Percentiles rank a stretch among this genome's conserved stretches.
Evolutionary conservation across 108 stramenopile genomes (phyloP).

Genomic region (Cafeteria roenbergensis): DNA sequence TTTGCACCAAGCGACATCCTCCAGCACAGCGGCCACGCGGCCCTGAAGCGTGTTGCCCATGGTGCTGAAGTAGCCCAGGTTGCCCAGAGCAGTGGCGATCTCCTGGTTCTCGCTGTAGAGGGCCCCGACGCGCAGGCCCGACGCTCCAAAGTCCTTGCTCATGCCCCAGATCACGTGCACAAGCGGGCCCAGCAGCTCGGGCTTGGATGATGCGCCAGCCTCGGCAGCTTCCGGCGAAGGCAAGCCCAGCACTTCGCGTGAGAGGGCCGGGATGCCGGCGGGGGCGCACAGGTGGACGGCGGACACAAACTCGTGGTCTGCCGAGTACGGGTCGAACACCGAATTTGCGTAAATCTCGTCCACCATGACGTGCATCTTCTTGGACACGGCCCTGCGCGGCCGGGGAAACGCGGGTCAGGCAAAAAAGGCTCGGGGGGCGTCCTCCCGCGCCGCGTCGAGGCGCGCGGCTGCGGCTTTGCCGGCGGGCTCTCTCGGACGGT

Average conservation of each 20-base stretch:
- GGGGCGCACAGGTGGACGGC: background rate
- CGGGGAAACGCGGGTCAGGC: too few species aligned
- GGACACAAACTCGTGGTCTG: background rate
- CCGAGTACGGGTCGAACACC: background rate
- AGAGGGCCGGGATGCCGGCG: background rate
- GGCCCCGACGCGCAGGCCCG: constrained; percentile 11
- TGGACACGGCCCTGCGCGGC: too few species aligned
- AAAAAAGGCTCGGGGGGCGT: too few species aligned
- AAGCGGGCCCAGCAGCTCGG: background rate
- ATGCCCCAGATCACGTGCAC: constrained; percentile 20
- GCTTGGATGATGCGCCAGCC: background rate
- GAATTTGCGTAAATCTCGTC: constrained; percentile 20
- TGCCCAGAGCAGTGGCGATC: background rate
- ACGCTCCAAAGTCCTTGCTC: constrained; percentile 21
- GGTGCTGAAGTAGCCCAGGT: background rate
- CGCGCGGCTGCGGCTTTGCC: too few species aligned
- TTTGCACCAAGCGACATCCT: background rate
- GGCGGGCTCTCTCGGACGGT: too few species aligned
- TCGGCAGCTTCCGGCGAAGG: background rate
- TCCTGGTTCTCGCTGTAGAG: constrained; percentile 9
- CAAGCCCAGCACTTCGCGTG: background rate
- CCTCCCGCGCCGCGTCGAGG: too few species aligned
- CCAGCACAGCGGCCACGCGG: background rate
- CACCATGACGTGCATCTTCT: constrained; percentile 18
- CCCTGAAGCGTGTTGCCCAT: background rate